A percentile compares a stretch with the other conserved stretches of the same genome.
Conservation (phyloP, 441 rosid genomes). For the Syzygium malaccense region DNA sequence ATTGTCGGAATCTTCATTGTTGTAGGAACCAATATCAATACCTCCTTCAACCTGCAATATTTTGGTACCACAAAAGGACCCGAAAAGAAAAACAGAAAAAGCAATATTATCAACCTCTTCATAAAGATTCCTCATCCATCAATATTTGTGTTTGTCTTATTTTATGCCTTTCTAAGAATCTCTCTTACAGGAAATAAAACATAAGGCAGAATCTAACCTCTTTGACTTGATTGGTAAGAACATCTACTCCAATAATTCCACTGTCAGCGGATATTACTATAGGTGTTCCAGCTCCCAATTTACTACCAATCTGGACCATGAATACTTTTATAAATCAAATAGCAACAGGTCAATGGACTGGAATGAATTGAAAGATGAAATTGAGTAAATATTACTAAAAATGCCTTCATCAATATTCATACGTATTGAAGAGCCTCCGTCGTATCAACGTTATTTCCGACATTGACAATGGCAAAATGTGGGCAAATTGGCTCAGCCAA, state of each 20-base stretch:
- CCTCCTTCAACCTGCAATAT: slow-evolving; percentile 25
- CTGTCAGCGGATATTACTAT: slow-evolving; percentile 24
- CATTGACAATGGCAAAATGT: slow-evolving; percentile 38
- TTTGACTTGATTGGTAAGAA: slow-evolving; percentile 15
- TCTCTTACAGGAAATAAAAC: not conserved
- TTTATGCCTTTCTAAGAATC: not conserved
- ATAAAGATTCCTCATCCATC: not conserved
- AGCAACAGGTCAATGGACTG: not conserved
- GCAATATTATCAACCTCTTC: not conserved
- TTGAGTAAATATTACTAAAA: not conserved
- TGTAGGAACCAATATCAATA: slow-evolving; percentile 6
- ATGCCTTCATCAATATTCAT: not conserved
- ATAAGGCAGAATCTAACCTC: slow-evolving; percentile 18
- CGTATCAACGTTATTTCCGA: slow-evolving; percentile 23
- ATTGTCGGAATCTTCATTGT: not conserved
- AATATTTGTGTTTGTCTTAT: not conserved
- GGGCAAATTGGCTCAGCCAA: slow-evolving; percentile 39
- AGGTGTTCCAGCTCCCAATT: slow-evolving; percentile 25
- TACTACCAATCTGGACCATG: slow-evolving; percentile 20
- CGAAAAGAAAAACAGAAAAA: not conserved
- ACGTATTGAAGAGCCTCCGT: slow-evolving; percentile 27
- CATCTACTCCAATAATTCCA: slow-evolving; percentile 44
- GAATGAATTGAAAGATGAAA: not conserved
- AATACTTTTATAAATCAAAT: not conserved
- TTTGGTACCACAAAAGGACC: not conserved